Base-by-base conservation (phyloP, 345 rosid species). In the Cardamine occulta region DNA sequence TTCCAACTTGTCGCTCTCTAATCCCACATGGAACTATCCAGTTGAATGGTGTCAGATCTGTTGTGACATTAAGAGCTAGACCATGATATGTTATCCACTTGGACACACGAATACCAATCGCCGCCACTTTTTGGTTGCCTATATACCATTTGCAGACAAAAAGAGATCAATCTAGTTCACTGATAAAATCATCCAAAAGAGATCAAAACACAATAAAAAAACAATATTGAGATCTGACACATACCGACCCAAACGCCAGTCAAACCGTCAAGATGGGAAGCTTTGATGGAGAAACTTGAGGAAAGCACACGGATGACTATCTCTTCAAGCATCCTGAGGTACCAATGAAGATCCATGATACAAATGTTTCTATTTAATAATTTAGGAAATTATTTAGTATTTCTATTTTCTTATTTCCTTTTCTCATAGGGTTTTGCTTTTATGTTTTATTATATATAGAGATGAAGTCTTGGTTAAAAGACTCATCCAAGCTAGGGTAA, bases 291-390 rank as follows among this genome's bases (percentile, higher is more conserved):
- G 72, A 94, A 94, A 31, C 87, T 70, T 1, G 87, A 83, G 51
- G 84, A 82, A 64, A 89, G 91, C 72, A 86, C 88, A 74, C 95
- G 89, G 70, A 91, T 86, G 59, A 86, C 81, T 17, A 91, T 86
- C 82, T 94, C 96, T 81, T 93, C 96, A 67, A 90, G 96, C 64
- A 85, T 84, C 84, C 98, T 86, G 67, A 86, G 89, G 85, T 90
- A 91, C 97, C 97, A 94, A 83, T 94, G 90, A 73, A 94, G 93
- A 85, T 88, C 96, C n/a, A n/a, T n/a, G n/a, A n/a, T n/a, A n/a
- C n/a, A n/a, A n/a, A n/a, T n/a, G n/a, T n/a, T n/a, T n/a, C n/a
- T n/a, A n/a, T n/a, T n/a, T n/a, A n/a, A n/a, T n/a, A n/a, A n/a
- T n/a, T n/a, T n/a, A n/a, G n/a, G n/a, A n/a, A n/a, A n/a, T n/a